Evolutionary conservation across 495 filamentous ascomycete species (phyloP), one percentile per base, ranked within the genome.

Genomic region (Jackrogersella minutella): DNA sequence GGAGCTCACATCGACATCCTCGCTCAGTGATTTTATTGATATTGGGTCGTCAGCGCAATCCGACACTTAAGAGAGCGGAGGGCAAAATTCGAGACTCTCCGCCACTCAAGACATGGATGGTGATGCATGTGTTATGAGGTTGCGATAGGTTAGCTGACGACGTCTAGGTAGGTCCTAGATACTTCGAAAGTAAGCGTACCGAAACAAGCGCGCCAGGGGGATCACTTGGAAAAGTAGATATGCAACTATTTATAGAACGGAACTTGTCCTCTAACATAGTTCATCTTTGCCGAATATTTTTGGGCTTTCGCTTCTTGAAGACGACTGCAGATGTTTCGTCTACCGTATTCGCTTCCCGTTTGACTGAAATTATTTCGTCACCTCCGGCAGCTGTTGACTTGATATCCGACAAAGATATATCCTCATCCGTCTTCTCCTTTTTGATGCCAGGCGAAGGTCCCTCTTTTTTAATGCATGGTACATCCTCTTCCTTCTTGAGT

Each of bases 241-340:
- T 5, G 3, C 3, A 3, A 36, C 16, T 21, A n/a, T n/a, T n/a
- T n/a, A 24, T 28, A 49, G 46, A 31, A 17, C 5, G 2, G 26
- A 31, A 19, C 14, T 2, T 19, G 2, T 36, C 16, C 21, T 39
- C 14, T 2, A 64, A 34, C 28, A 17, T 16, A 17, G 43, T 14
- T 69, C 36, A 82, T 69, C 78, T 80, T 44, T 87, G 85, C 34
- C 86, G 83, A 68, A 91, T 85, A 30, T 87, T 86, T 74, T 93
- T 96, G 0, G 89, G 83, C 73, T 95, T 97, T 64, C 93, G 86
- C 78, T 96, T 96, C 79, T 96, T 97, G 80, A 97, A 97, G 10
- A 95, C 78, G 16, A 94, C 82, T 0, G 71, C 64, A 1, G 77
- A 58, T 1, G 52, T 58, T 19, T 44, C 30, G 7, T 51, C 26